Conservation (phyloP, 2,329 filamentous ascomycete species). For the Seiridium cupressi region DNA sequence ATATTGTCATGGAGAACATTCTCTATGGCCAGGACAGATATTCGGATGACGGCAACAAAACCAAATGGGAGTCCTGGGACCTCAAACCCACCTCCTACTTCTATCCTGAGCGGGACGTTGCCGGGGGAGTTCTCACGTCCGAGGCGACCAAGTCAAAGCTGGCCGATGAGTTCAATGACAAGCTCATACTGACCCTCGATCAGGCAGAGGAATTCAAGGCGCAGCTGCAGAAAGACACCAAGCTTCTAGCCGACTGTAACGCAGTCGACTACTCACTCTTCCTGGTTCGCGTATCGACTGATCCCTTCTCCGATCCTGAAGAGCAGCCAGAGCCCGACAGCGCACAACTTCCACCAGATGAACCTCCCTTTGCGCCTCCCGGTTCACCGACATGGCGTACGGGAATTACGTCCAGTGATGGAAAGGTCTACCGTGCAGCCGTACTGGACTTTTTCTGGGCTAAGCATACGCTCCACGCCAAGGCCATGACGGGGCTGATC, state of each 20-base stretch:
- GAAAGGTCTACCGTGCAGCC: constrained; percentile 64
- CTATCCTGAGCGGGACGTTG: constrained; percentile 71
- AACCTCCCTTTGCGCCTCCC: constrained; percentile 32
- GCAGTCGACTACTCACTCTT: constrained; percentile 77
- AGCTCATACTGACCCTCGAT: constrained; percentile 53
- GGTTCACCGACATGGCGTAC: constrained; percentile 54
- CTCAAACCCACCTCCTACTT: constrained; percentile 75
- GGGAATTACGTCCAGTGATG: constrained; percentile 60
- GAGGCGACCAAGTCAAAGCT: constrained; percentile 65
- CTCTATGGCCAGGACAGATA: constrained; percentile 56
- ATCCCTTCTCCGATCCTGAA: constrained; percentile 17
- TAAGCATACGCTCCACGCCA: constrained; percentile 66
- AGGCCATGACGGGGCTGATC: constrained; percentile 64
- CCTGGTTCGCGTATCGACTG: constrained; percentile 50
- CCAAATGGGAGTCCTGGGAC: constrained; percentile 69
- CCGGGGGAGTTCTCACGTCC: constrained; percentile 60
- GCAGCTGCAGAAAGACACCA: constrained; percentile 60
- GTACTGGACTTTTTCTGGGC: constrained; percentile 79
- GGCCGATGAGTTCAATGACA: constrained; percentile 66
- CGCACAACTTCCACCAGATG: constrained; percentile 19
- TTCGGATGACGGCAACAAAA: constrained; percentile 26
- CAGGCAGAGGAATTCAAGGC: constrained; percentile 56
- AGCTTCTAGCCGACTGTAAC: constrained; percentile 59
- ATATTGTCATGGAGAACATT: constrained; percentile 78
- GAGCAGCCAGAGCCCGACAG: constrained; percentile 46